Evolutionary conservation across 108 stramenopile species (phyloP).

Genomic region (Stephanodiscus minutulus): DNA sequence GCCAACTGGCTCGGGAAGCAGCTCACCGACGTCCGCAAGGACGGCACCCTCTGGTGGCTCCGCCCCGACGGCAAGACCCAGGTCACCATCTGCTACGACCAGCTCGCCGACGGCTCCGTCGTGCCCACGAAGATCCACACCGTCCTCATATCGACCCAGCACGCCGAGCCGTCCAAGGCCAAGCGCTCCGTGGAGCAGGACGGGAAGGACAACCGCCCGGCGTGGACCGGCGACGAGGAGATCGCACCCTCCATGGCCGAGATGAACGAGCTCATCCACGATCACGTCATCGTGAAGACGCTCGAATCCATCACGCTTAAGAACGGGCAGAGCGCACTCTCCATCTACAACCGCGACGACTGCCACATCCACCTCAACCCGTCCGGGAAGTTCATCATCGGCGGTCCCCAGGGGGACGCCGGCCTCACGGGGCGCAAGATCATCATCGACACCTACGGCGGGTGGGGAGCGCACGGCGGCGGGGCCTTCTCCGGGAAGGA

Average conservation of each 20-base stretch:
- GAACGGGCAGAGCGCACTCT: slow-evolving; percentile 64
- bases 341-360: slow-evolving; percentile 76
- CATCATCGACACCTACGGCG: slow-evolving; percentile 98
- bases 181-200: slow-evolving; percentile 94
- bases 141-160: slow-evolving; percentile 97
- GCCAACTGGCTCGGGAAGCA: slow-evolving; percentile 93
- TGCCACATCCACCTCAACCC: slow-evolving; percentile 97
- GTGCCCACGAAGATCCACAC: slow-evolving; percentile 96
- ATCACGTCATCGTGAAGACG: slow-evolving; percentile 77
- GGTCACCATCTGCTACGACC: slow-evolving; percentile 95
- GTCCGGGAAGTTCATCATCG: slow-evolving; percentile 95
- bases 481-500: slow-evolving; percentile 98
- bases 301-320: slow-evolving; percentile 80
- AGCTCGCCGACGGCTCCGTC: slow-evolving; percentile 86
- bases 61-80: slow-evolving; percentile 99
- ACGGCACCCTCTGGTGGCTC: slow-evolving; percentile 92
- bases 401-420: slow-evolving; percentile 98
- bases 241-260: slow-evolving; percentile 81
- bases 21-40: slow-evolving; percentile 97
- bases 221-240: slow-evolving; percentile 77
- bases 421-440: slow-evolving; percentile 98
- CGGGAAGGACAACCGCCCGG: slow-evolving; percentile 93
- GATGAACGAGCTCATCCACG: slow-evolving; percentile 85
- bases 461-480: slow-evolving; percentile 98
- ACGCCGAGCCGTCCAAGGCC: slow-evolving; percentile 89